Base-by-base conservation (phyloP, 2,329 filamentous ascomycete species). In the Calonectria fujianensis region DNA sequence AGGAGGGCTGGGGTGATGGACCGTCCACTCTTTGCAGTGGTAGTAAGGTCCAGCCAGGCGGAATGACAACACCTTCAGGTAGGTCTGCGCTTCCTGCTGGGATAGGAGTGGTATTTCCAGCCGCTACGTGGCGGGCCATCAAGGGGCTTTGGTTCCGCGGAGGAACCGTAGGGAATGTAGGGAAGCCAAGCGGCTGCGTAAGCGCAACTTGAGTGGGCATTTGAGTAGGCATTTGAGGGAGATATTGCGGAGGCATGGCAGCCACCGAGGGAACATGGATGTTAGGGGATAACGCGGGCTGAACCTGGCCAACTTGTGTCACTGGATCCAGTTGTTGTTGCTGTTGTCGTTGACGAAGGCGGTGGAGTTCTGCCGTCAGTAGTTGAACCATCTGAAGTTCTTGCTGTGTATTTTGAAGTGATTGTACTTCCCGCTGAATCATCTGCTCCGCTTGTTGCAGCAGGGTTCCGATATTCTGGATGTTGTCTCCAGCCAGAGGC, bases 341-440 rank as follows among this genome's bases (percentile, higher is more conserved):
- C 70, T 84, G 85, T 45, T 85, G 85, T 70, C 90, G 89, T 50
- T 87, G 88, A 31, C 93, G 92, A 69, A 96, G 86, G 74, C 93
- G 90, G 41, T 90, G 87, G 65, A 97, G 83, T 82, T 97, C 95
- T 27, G 86, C 85, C 74, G 94, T 90, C 74, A 97, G 87, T 20
- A 92, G 85, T 68, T 93, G 90, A n/a, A 96, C 86, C n/a, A 91
- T 86, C 63, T 92, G 89, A 6, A 96, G 82, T 82, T 97, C 94
- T 41, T 93, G 90, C 66, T 94, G 90, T 20, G 92, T 91, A 41
- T 90, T 81, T 59, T 93, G 90, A 24, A 96, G 86, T 52, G 86
- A 86, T 61, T 90, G 88, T 41, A 95, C 88, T 80, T 96, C 94
- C 70, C 92, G 90, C 78, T 93, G 88, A 31, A 97, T 88, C 69